Evolutionary conservation across 148 eudicot species (phyloP).

Genomic region (Fagopyrum tataricum): DNA sequence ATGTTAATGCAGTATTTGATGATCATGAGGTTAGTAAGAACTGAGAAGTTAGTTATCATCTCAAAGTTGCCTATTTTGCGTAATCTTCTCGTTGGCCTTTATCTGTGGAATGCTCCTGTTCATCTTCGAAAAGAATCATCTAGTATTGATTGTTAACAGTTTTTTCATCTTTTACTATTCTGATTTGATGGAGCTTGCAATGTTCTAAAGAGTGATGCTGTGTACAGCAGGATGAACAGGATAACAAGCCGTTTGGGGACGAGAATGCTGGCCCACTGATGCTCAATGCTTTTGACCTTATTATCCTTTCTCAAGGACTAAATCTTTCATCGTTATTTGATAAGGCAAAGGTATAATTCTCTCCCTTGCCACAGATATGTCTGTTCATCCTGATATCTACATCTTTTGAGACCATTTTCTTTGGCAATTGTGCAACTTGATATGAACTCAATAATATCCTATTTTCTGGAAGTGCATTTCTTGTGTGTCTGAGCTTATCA

Average conservation of each 20-base stretch:
- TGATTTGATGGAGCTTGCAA: background rate
- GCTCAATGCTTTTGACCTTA: conserved; percentile 92
- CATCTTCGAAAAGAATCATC: background rate
- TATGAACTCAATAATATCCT: too few relatives aligned
- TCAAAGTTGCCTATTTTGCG: too few relatives aligned
- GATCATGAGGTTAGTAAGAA: conserved; percentile 63
- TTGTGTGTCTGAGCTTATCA: background rate
- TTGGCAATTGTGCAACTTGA: background rate
- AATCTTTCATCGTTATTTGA: conserved; percentile 82
- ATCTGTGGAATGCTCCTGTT: background rate
- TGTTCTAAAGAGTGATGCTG: conserved; percentile 6
- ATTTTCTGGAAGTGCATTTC: too few relatives aligned
- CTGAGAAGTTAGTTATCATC: background rate
- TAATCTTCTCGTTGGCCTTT: background rate
- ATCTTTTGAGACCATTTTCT: background rate
- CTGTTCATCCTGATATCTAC: too few relatives aligned
- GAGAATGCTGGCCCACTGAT: conserved; percentile 63
- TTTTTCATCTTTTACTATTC: background rate
- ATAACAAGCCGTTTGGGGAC: conserved; percentile 32
- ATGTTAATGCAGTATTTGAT: conserved; percentile 88
- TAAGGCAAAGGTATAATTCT: conserved; percentile 53
- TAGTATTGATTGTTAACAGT: too few relatives aligned
- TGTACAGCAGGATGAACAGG: conserved; percentile 49
- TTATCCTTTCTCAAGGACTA: conserved; percentile 84
- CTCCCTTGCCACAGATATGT: too few relatives aligned